Percentiles rank a stretch among this genome's conserved stretches.
Conservation (phyloP, 768 basidiomycete species). For the Chiua virens region DNA sequence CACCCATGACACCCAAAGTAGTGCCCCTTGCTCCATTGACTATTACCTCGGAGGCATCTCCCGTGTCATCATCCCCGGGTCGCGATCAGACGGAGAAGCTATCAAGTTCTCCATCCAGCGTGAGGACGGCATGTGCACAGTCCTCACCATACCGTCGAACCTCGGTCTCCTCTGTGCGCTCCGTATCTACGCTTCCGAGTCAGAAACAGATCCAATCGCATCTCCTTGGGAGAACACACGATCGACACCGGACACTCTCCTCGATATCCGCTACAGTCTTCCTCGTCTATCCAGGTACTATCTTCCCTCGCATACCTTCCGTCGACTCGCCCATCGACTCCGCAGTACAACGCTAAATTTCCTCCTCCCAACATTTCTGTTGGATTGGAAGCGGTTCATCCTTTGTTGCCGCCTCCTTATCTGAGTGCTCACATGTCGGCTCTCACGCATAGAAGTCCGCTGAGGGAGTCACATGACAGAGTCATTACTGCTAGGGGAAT, state of each 20-base stretch:
- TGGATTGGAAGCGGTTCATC: constrained; percentile 62
- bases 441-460: constrained; percentile 60
- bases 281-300: constrained; percentile 50
- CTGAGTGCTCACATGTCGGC: constrained; percentile 70
- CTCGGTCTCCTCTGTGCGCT: constrained; percentile 60
- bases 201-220: constrained; percentile 35
- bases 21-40: constrained; percentile 59
- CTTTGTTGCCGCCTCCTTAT: constrained; percentile 72
- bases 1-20: constrained; percentile 40
- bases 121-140: constrained; percentile 34
- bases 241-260: constrained; percentile 57
- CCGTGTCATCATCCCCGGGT: constrained; percentile 43
- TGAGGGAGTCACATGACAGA: constrained; percentile 70
- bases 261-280: constrained; percentile 51
- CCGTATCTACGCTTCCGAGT: constrained; percentile 56
- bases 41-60: constrained; percentile 51
- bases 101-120: constrained; percentile 39
- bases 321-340: constrained; percentile 33
- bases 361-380: constrained; percentile 57
- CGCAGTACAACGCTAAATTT: constrained; percentile 59
- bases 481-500: constrained; percentile 56
- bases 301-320: constrained; percentile 59
- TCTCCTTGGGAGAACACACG: constrained; percentile 34
- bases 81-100: constrained; percentile 20
- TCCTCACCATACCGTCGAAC: constrained; percentile 42